Conservation (phyloP, 1,284 basidiomycete genomes). For the Irpex lacteus region DNA sequence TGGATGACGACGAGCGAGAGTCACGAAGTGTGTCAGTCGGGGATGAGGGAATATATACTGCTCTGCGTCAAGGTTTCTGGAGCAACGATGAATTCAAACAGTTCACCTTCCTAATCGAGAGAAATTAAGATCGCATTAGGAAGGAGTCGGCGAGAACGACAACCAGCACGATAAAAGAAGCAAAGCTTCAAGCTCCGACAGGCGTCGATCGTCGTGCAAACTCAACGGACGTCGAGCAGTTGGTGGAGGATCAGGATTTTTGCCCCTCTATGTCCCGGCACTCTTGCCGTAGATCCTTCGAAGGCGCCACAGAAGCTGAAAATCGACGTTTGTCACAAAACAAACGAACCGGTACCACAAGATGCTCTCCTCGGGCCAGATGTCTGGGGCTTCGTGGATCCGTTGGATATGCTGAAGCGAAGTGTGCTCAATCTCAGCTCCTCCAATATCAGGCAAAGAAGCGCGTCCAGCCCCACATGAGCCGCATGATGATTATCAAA, state of each 20-base stretch:
- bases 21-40: conserved; percentile 12
- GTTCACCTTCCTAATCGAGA: conserved; percentile 11
- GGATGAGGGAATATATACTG: conserved; percentile 23
- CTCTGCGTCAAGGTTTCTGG: conserved; percentile 1
- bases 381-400: neutral
- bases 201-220: conserved; percentile 9
- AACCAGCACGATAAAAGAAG: conserved; percentile 10
- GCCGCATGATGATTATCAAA: neutral
- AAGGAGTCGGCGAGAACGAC: conserved; percentile 2
- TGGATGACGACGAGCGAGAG: conserved; percentile 15
- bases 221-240: neutral
- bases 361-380: neutral
- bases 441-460: neutral
- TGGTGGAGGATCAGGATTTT: neutral
- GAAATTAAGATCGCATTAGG: conserved; percentile 9
- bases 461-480: too few relatives aligned
- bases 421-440: too few relatives aligned
- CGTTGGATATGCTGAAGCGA: too few relatives aligned
- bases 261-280: neutral
- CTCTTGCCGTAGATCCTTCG: neutral
- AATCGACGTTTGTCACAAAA: neutral
- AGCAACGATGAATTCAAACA: conserved; percentile 5
- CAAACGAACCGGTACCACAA: neutral
- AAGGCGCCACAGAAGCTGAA: neutral
- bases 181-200: neutral